phyloP scores from a whole-genome alignment of 2,329 filamentous ascomycete genomes.

The Aspergillus nomiae region DNA sequence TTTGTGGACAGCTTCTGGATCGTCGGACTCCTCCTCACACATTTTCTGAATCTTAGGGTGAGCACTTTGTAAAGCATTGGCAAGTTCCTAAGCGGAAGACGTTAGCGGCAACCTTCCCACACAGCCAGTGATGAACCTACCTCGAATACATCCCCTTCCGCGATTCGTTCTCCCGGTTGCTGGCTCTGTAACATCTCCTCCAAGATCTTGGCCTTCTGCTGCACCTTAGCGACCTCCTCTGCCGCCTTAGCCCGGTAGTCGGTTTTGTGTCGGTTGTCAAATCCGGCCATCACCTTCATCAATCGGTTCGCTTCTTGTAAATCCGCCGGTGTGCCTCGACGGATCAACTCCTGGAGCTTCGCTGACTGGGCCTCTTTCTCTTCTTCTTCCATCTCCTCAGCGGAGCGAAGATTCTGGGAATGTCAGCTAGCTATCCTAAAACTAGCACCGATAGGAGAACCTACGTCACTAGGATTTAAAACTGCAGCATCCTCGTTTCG shows the following conservation, averaged over 20 bases:
- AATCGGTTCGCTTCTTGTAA: constrained; percentile 94
- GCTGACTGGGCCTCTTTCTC: constrained; percentile 92
- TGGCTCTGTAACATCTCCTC: constrained; percentile 91
- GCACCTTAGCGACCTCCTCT: constrained; percentile 90
- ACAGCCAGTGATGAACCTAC: constrained; percentile 34
- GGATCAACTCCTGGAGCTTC: constrained; percentile 96
- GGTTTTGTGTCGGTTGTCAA: constrained; percentile 91
- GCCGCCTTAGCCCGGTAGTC: constrained; percentile 98
- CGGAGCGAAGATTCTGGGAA: constrained; percentile 82
- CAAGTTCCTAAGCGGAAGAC: constrained; percentile 66
- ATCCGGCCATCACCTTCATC: constrained; percentile 99
- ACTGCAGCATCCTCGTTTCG: constrained; percentile 93
- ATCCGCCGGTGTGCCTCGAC: constrained; percentile 86
- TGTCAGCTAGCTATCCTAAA: constrained; percentile 26
- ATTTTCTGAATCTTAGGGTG: constrained; percentile 99
- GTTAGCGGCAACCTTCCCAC: neutral
- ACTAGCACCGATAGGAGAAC: constrained; percentile 36
- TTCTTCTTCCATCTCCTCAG: constrained; percentile 98
- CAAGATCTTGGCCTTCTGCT: constrained; percentile 88
- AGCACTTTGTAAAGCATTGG: constrained; percentile 83
- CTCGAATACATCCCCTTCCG: constrained; percentile 69
- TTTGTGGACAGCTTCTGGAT: constrained; percentile 92
- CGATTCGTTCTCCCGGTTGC: constrained; percentile 76
- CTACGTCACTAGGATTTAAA: constrained; percentile 91
- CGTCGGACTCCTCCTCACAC: constrained; percentile 98